These are phyloP conservation scores for Pleurotus giganteus DNA, from an alignment of 768 basidiomycete species.

Conservation along the genomic window DNA sequence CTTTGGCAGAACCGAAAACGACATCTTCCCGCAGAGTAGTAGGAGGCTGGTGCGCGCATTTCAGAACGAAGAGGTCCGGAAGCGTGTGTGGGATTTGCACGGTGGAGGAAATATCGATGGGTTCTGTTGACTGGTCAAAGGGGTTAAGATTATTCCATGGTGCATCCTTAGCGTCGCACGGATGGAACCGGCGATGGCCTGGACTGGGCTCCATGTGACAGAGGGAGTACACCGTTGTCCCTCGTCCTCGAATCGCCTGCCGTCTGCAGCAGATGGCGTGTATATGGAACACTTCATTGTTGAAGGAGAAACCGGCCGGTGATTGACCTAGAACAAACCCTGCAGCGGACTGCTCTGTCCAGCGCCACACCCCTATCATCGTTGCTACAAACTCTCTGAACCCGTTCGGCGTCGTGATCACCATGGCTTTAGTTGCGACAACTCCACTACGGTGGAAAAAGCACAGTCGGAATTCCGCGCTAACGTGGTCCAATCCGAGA, in stretches of 20 bases:
- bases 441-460: slow-evolving; percentile 9
- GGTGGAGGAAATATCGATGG: neutral
- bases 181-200: neutral
- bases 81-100: neutral
- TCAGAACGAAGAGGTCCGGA: neutral
- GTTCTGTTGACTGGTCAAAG: neutral
- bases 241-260: slow-evolving; percentile 3
- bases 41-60: neutral
- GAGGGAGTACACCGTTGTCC: slow-evolving; percentile 3
- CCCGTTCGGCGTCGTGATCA: neutral
- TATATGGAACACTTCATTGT: neutral
- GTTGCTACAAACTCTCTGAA: slow-evolving; percentile 6
- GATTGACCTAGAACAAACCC: neutral
- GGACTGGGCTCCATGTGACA: neutral
- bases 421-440: neutral
- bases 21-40: neutral
- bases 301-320: neutral
- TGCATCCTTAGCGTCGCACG: neutral
- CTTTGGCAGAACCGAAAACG: slow-evolving; percentile 4
- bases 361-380: neutral
- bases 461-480: slow-evolving; percentile 1
- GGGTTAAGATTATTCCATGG: neutral
- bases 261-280: neutral
- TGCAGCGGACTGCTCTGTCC: neutral
- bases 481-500: slow-evolving; percentile 1